Percentiles rank a stretch among this genome's conserved stretches.
Conservation (phyloP, 495 filamentous ascomycete genomes). For the Tuber magnatum region DNA sequence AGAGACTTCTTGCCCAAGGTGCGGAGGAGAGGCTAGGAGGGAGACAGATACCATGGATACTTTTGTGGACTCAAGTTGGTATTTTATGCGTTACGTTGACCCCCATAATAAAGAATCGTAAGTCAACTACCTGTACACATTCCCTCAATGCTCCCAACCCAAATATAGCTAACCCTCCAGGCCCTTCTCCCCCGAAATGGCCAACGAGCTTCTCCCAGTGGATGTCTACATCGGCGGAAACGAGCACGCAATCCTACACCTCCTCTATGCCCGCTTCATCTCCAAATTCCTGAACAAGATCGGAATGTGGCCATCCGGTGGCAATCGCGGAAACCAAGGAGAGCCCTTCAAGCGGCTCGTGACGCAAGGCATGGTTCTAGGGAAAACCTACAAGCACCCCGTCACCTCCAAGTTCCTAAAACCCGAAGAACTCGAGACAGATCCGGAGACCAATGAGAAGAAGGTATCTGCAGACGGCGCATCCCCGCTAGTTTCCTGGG, state of each 20-base stretch:
- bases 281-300: conserved; percentile 67
- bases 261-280: conserved; percentile 86
- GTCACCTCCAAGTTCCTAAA: conserved; percentile 67
- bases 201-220: conserved; percentile 57
- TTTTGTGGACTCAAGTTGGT: conserved; percentile 91
- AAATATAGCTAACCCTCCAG: conserved; percentile 14
- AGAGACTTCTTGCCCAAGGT: conserved; percentile 67
- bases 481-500: conserved; percentile 57
- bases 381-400: conserved; percentile 72
- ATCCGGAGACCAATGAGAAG: conserved; percentile 49
- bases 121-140: not conserved
- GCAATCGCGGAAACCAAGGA: conserved; percentile 38
- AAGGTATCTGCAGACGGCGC: conserved; percentile 41
- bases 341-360: conserved; percentile 78
- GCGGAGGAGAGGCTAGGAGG: conserved; percentile 59
- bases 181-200: conserved; percentile 55
- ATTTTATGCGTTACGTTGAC: conserved; percentile 73
- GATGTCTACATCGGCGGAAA: conserved; percentile 82
- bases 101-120: conserved; percentile 51
- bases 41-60: conserved; percentile 96
- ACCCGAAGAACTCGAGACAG: conserved; percentile 61
- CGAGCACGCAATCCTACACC: conserved; percentile 83
- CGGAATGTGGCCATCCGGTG: conserved; percentile 47
- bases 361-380: conserved; percentile 89
- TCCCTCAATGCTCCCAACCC: not conserved